Conservation (phyloP, 1,139 yeast species). For the Saccharomyces pastorianus region DNA sequence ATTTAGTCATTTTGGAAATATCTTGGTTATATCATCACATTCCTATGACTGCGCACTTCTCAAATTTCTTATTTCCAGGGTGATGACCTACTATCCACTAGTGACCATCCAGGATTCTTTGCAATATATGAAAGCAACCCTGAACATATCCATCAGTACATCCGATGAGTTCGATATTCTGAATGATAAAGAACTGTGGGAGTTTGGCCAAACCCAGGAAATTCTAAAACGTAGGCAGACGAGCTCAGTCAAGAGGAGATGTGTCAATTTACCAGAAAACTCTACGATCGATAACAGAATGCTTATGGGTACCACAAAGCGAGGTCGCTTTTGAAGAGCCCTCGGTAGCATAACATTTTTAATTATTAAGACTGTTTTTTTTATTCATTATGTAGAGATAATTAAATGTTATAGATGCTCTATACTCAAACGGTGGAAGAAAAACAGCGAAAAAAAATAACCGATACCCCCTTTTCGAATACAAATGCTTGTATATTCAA, state of each 20-base stretch:
- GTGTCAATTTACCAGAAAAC: neutral
- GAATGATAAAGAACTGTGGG: neutral
- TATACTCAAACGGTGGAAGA: neutral
- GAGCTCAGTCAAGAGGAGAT: neutral
- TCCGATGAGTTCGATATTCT: neutral
- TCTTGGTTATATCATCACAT: conserved; percentile 23
- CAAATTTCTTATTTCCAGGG: conserved; percentile 22
- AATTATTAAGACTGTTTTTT: neutral
- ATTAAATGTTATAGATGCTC: neutral
- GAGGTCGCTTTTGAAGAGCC: neutral
- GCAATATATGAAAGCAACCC: conserved; percentile 8
- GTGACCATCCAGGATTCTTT: conserved; percentile 24
- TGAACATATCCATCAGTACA: neutral
- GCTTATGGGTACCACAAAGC: neutral
- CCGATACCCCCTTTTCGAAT: neutral
- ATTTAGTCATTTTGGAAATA: conserved; percentile 15
- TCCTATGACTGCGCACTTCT: conserved; percentile 26
- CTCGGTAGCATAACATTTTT: neutral
- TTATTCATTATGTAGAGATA: neutral
- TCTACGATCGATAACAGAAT: neutral
- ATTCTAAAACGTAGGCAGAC: neutral
- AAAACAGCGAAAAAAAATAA: neutral
- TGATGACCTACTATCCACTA: conserved; percentile 20
- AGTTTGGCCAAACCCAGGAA: neutral
- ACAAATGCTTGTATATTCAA: neutral